Base-by-base conservation (phyloP, 2,329 filamentous ascomycete genomes). In the Phaeosphaeriaceae sp. region DNA sequence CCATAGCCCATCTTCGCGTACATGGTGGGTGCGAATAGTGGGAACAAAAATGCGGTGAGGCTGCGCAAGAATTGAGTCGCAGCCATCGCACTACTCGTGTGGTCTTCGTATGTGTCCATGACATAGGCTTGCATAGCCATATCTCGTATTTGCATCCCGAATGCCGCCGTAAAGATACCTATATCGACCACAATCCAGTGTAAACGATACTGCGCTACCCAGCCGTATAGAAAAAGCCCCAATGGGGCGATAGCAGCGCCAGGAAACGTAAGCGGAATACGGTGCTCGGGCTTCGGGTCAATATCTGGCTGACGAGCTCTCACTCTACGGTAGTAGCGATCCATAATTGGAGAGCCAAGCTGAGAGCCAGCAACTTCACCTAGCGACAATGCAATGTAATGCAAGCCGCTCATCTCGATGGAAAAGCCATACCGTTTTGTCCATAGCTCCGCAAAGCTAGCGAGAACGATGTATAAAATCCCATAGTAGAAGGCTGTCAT, bases 341-440 rank as follows among this genome's bases (percentile, higher is more conserved):
- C 57, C 45, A 59, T 53, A 13, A 56, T 37, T 2, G 42, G 41
- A 6, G 37, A 45, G 16, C 52, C 50, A 9, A 63, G 32, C 88
- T 96, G 96, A 45, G 88, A 88, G 74, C 59, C 56, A 7, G 53
- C 40, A 6, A 65, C 13, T 33, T 83, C 82, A 16, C 95, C 90
- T 38, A 88, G 80, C 16, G 55, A 54, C 21, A 54, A n/a, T 7
- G 58, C 60, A 15, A 61, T 42, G 44, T 66, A 68, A 33, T 65
- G 61, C 15, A 67, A 29, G 2, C 66, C 64, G 29, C 52, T 60
- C 18, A 60, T 50, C 33, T 62, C 60, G n/a, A 60, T 53, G 4
- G 50, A 50, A 12, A 53, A 26, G 8, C 51, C 40, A 45, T 71
- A 71, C 5, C 47, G 34, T 13, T 58, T 43, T 11, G 58, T 57